Evolutionary conservation across 495 filamentous ascomycete species (phyloP).

Genomic region (Podospora didyma): DNA sequence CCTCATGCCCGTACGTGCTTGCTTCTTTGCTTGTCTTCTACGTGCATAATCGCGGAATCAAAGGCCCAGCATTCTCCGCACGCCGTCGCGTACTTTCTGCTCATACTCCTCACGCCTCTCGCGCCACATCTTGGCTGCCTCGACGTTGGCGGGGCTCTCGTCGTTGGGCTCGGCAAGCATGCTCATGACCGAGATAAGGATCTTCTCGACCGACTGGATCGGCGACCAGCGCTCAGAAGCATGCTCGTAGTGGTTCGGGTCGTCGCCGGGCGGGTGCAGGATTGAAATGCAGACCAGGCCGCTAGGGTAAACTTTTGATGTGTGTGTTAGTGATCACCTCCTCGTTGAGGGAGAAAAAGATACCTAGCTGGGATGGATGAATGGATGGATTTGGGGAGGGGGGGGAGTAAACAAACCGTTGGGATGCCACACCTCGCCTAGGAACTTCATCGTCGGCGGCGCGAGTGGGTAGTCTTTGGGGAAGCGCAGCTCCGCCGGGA

Average conservation of each 20-base stretch:
- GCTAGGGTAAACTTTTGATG: constrained; percentile 66
- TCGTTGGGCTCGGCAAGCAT: constrained; percentile 99
- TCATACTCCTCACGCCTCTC: constrained; percentile 83
- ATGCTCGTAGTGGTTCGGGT: constrained; percentile 98
- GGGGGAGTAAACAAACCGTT: constrained; percentile 62
- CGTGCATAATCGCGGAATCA: constrained; percentile 12
- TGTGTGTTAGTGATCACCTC: background rate
- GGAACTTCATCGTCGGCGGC: constrained; percentile 92
- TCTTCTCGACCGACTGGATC: constrained; percentile 97
- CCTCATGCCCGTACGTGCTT: no score
- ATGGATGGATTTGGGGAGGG: background rate
- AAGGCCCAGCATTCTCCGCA: constrained; percentile 50
- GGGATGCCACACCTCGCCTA: constrained; percentile 90
- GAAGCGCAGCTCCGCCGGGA: constrained; percentile 90
- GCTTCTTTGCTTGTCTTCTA: no score
- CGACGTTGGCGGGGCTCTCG: constrained; percentile 95
- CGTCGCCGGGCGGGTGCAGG: constrained; percentile 95
- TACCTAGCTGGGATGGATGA: background rate
- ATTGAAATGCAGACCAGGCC: constrained; percentile 96
- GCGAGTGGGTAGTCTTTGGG: constrained; percentile 93
- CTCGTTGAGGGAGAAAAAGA: background rate
- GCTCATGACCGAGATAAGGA: constrained; percentile 94
- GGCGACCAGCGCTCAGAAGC: constrained; percentile 94
- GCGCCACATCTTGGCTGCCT: constrained; percentile 98
- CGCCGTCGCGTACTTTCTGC: constrained; percentile 76